Evolutionary conservation across 2,329 filamentous ascomycete genomes (phyloP).

Genomic region (Sphaerulina populicola): DNA sequence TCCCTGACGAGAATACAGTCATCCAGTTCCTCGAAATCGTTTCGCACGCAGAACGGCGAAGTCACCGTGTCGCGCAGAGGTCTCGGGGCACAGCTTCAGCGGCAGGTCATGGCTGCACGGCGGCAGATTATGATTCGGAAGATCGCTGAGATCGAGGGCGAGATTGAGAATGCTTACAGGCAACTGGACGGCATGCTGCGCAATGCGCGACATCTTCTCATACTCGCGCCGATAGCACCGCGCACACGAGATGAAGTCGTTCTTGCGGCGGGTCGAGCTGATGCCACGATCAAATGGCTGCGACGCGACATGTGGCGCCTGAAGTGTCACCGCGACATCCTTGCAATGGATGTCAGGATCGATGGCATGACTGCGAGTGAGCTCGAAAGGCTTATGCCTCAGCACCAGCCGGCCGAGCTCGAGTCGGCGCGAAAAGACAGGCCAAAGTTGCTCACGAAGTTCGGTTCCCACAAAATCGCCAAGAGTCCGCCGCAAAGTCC

Average conservation of each 20-base stretch:
- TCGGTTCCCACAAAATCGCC: slow-evolving; percentile 16
- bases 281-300: slow-evolving; percentile 88
- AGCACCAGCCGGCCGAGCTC: slow-evolving; percentile 8
- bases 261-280: slow-evolving; percentile 72
- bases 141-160: slow-evolving; percentile 74
- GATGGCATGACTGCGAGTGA: slow-evolving; percentile 43
- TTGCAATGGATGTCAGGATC: slow-evolving; percentile 76
- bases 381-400: slow-evolving; percentile 16
- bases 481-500: slow-evolving; percentile 26
- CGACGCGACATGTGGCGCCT: slow-evolving; percentile 87
- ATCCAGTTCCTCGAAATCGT: slow-evolving; percentile 40
- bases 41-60: slow-evolving; percentile 64
- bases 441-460: slow-evolving; percentile 21
- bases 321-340: slow-evolving; percentile 81
- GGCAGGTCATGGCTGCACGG: slow-evolving; percentile 75
- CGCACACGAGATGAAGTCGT: slow-evolving; percentile 80
- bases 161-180: slow-evolving; percentile 62
- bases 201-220: slow-evolving; percentile 81
- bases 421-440: slow-evolving; percentile 24
- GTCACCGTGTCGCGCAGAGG: slow-evolving; percentile 53
- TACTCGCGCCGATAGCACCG: slow-evolving; percentile 83
- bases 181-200: slow-evolving; percentile 74
- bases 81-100: slow-evolving; percentile 59
- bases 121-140: slow-evolving; percentile 74
- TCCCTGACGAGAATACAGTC: slow-evolving; percentile 64